Evolutionary conservation across 352 stramenopile species (phyloP).

Genomic region (Phytophthora palmivora): DNA sequence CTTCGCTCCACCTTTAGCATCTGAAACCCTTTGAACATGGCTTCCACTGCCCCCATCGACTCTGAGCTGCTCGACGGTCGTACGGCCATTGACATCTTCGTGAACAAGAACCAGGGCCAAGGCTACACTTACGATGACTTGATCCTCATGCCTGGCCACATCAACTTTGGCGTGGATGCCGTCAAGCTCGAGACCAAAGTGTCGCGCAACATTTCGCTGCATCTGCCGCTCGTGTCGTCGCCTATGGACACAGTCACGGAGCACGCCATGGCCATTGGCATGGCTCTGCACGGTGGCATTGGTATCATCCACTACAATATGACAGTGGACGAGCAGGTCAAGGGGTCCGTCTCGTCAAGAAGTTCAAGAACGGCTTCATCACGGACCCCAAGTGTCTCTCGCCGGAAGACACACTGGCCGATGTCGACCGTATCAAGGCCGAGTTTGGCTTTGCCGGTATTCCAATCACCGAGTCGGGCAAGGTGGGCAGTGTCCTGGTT

Average conservation of each 20-base stretch:
- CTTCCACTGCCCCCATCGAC: slow-evolving; percentile 44
- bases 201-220: slow-evolving; percentile 95
- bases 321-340: slow-evolving; percentile 96
- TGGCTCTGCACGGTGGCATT: slow-evolving; percentile 99
- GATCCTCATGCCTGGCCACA: slow-evolving; percentile 84
- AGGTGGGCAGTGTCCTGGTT: slow-evolving; percentile 97
- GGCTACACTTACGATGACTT: slow-evolving; percentile 87
- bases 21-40: slow-evolving; percentile 5
- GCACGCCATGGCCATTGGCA: slow-evolving; percentile 99
- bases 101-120: slow-evolving; percentile 87
- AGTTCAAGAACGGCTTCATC: slow-evolving; percentile 99
- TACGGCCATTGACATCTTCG: slow-evolving; percentile 85
- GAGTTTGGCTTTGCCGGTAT: slow-evolving; percentile 98
- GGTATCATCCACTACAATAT: slow-evolving; percentile 99
- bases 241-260: slow-evolving; percentile 99
- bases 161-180: slow-evolving; percentile 78
- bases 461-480: slow-evolving; percentile 98
- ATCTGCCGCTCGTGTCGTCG: slow-evolving; percentile 96
- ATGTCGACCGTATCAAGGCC: slow-evolving; percentile 96
- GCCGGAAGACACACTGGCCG: slow-evolving; percentile 94
- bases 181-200: slow-evolving; percentile 95
- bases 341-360: slow-evolving; percentile 96
- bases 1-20: slow-evolving; percentile 10
- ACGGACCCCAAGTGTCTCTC: slow-evolving; percentile 97
- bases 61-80: slow-evolving; percentile 74